Conservation (phyloP, 2,329 filamentous ascomycete species). For the Ascochyta viciae-villosae region DNA sequence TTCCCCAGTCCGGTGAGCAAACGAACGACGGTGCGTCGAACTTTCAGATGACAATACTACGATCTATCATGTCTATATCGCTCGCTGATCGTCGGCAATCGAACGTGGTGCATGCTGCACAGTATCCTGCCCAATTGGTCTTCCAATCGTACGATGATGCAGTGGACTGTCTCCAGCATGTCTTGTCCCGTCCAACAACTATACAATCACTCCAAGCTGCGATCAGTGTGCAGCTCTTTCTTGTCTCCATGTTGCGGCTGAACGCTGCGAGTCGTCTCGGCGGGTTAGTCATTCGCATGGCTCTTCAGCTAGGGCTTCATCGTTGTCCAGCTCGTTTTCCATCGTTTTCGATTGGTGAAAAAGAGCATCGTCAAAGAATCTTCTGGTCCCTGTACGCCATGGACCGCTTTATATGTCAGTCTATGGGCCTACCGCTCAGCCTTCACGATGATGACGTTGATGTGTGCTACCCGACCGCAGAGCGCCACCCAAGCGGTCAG, state of each 20-base stretch:
- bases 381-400: conserved; percentile 66
- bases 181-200: conserved; percentile 57
- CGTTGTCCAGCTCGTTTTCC: conserved; percentile 62
- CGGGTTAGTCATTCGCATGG: conserved; percentile 62
- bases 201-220: conserved; percentile 57
- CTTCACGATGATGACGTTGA: conserved; percentile 66
- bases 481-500: conserved; percentile 49
- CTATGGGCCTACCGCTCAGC: conserved; percentile 62
- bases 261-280: conserved; percentile 65
- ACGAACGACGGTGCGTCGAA: conserved; percentile 30
- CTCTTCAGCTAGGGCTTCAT: conserved; percentile 65
- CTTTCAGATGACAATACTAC: conserved; percentile 54
- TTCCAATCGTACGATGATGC: conserved; percentile 60
- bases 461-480: conserved; percentile 62
- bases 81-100: conserved; percentile 61
- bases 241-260: conserved; percentile 63
- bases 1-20: conserved; percentile 45
- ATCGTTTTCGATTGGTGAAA: conserved; percentile 58
- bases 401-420: conserved; percentile 64
- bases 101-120: conserved; percentile 18
- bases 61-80: conserved; percentile 62
- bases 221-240: conserved; percentile 61
- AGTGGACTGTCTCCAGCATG: conserved; percentile 57
- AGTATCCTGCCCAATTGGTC: conserved; percentile 54
- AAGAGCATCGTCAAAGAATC: conserved; percentile 58